phyloP scores from a whole-genome alignment of 169 alveolate genomes.

The Sarcocystis neurona region DNA sequence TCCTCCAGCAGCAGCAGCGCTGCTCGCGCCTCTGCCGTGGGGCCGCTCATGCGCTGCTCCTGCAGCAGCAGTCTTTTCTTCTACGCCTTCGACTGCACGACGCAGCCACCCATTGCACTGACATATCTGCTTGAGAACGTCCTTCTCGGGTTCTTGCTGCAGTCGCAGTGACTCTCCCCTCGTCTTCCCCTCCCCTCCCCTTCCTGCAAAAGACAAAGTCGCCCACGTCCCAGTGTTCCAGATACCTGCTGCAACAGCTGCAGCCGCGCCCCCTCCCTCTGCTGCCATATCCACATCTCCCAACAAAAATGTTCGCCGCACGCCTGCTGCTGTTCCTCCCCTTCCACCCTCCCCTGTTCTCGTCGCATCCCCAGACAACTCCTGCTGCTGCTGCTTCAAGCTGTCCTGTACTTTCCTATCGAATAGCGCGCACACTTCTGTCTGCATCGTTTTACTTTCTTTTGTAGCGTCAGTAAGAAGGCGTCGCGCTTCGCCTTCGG shows the following conservation, averaged over 20 bases:
- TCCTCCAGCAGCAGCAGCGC: no score
- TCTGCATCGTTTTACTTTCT: conserved; percentile 58
- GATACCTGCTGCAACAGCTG: no score
- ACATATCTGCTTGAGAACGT: conserved; percentile 53
- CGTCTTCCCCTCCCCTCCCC: neutral
- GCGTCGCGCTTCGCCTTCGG: conserved; percentile 20
- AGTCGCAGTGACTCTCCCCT: conserved; percentile 2
- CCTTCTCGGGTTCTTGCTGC: conserved; percentile 42
- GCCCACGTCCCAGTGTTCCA: neutral
- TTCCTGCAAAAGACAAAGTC: neutral
- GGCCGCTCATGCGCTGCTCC: conserved; percentile 38
- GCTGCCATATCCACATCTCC: no score
- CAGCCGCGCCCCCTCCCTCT: no score
- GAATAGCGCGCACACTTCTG: conserved; percentile 30
- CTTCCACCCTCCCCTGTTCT: no score
- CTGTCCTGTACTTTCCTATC: no score
- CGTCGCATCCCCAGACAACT: no score
- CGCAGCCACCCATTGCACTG: conserved; percentile 58
- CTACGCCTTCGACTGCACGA: conserved; percentile 51
- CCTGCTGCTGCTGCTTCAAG: no score
- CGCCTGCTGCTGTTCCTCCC: no score
- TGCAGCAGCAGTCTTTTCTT: conserved; percentile 26
- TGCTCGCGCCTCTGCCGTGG: no score
- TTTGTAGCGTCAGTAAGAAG: conserved; percentile 36
- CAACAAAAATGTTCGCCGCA: no score